Evolutionary conservation across 352 stramenopile species (phyloP).

Genomic region (Ochromonadaceae sp.): DNA sequence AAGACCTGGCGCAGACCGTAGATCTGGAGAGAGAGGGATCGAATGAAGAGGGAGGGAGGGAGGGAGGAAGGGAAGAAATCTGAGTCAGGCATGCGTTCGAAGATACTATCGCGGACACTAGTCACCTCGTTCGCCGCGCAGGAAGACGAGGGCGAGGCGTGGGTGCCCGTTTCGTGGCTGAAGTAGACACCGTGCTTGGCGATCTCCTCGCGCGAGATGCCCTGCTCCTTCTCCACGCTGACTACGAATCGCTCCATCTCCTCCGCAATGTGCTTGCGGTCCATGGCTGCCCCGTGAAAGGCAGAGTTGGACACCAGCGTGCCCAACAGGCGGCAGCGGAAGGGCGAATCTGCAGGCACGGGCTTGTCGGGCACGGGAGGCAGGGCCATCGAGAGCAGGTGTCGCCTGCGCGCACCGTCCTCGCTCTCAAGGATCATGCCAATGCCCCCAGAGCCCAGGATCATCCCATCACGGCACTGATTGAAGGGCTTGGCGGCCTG

Average conservation of each 20-base stretch:
- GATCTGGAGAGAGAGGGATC: conserved; percentile 28
- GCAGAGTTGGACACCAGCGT: conserved; percentile 87
- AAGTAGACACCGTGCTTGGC: conserved; percentile 83
- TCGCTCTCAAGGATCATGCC: conserved; percentile 55
- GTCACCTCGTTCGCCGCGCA: conserved; percentile 80
- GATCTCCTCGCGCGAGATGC: conserved; percentile 71
- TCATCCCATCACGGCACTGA: conserved; percentile 71
- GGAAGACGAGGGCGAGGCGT: conserved; percentile 68
- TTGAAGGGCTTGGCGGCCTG: conserved; percentile 72
- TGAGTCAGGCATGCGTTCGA: too few relatives aligned
- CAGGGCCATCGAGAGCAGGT: not conserved
- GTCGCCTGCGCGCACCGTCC: conserved; percentile 18
- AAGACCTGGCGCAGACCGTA: conserved; percentile 52
- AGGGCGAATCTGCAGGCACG: conserved; percentile 21
- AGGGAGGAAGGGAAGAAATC: conserved; percentile 28
- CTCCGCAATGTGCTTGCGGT: conserved; percentile 73
- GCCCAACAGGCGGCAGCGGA: conserved; percentile 51
- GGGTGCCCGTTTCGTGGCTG: conserved; percentile 88
- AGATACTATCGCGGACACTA: too few relatives aligned
- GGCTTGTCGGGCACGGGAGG: conserved; percentile 29
- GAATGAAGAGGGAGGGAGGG: not conserved
- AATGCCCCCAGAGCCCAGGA: conserved; percentile 72
- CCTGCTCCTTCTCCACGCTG: conserved; percentile 65
- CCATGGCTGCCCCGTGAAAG: conserved; percentile 80
- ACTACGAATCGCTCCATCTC: conserved; percentile 73